Evolutionary conservation across 2,329 filamentous ascomycete species (phyloP).

Genomic region (Claviceps digitariae): DNA sequence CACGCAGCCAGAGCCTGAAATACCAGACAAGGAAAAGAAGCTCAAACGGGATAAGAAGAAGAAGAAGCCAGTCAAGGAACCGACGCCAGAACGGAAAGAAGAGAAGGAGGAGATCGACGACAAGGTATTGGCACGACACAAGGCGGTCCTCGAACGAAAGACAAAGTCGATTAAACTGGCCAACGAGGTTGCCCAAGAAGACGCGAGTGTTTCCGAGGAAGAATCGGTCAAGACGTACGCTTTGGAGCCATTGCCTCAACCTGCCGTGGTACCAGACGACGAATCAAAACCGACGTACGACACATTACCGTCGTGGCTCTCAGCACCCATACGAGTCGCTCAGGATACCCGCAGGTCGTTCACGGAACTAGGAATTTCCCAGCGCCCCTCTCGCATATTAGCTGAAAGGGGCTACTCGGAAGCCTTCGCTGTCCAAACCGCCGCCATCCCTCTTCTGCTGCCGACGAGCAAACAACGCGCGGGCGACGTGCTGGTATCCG

Average conservation of each 20-base stretch:
- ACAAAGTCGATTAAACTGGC: constrained; percentile 39
- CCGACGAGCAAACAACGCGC: constrained; percentile 45
- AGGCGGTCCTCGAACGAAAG: constrained; percentile 39
- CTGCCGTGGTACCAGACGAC: constrained; percentile 44
- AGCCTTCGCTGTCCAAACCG: constrained; percentile 30
- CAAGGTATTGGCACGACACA: constrained; percentile 27
- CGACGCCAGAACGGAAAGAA: constrained; percentile 8
- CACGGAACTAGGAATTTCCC: constrained; percentile 44
- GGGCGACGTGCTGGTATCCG: constrained; percentile 79
- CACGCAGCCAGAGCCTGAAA: background rate
- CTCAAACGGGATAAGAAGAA: constrained; percentile 10
- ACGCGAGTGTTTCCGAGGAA: constrained; percentile 16
- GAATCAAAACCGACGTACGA: constrained; percentile 55
- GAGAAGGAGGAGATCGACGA: constrained; percentile 13
- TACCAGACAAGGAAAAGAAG: background rate
- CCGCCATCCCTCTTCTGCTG: constrained; percentile 63
- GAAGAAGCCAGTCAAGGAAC: constrained; percentile 15
- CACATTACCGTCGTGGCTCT: constrained; percentile 69
- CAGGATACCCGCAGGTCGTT: constrained; percentile 50
- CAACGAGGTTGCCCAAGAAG: constrained; percentile 24
- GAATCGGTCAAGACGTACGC: constrained; percentile 45
- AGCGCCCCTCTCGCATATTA: constrained; percentile 47
- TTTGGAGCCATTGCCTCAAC: constrained; percentile 71
- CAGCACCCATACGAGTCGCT: constrained; percentile 56
- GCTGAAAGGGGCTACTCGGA: constrained; percentile 39